These are phyloP conservation scores for Dryadomyces quercivorus DNA, from an alignment of 2,329 filamentous ascomycete species.

Conservation along the genomic window DNA sequence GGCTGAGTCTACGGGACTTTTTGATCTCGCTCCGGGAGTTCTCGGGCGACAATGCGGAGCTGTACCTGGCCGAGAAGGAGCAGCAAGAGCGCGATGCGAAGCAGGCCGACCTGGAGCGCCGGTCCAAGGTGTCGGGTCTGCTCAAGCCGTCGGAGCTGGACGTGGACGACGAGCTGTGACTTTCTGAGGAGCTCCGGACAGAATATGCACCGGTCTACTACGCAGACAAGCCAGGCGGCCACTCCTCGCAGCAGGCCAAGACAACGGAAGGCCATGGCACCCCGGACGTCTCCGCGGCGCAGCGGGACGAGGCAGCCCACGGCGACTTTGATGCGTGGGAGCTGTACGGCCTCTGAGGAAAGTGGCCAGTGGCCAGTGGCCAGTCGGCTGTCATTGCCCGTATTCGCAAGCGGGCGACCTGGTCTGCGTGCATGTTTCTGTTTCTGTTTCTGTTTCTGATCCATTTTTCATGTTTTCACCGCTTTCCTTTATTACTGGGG, in stretches of 20 bases:
- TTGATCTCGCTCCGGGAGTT: conserved; percentile 96
- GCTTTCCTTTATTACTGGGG: neutral
- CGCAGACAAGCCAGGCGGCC: neutral
- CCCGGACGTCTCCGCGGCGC: no score
- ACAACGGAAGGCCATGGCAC: neutral
- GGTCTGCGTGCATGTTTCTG: neutral
- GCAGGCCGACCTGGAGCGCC: conserved; percentile 78
- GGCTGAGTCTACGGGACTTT: conserved; percentile 91
- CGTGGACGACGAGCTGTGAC: conserved; percentile 82
- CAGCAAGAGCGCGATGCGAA: conserved; percentile 78
- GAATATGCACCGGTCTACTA: conserved; percentile 38
- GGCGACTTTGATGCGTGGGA: conserved; percentile 10
- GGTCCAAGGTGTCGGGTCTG: conserved; percentile 88
- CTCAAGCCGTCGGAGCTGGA: conserved; percentile 96
- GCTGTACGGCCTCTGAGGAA: conserved; percentile 9
- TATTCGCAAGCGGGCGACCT: neutral
- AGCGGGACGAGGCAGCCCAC: neutral
- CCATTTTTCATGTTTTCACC: neutral
- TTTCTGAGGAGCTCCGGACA: conserved; percentile 52
- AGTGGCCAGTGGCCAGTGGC: no score
- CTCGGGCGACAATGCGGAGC: conserved; percentile 83
- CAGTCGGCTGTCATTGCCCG: no score
- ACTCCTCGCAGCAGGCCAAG: neutral
- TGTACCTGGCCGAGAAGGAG: conserved; percentile 91
- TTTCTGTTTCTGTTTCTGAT: neutral